Conservation (phyloP, 768 basidiomycete species). For the Rhodosporidiobolus sp. region DNA sequence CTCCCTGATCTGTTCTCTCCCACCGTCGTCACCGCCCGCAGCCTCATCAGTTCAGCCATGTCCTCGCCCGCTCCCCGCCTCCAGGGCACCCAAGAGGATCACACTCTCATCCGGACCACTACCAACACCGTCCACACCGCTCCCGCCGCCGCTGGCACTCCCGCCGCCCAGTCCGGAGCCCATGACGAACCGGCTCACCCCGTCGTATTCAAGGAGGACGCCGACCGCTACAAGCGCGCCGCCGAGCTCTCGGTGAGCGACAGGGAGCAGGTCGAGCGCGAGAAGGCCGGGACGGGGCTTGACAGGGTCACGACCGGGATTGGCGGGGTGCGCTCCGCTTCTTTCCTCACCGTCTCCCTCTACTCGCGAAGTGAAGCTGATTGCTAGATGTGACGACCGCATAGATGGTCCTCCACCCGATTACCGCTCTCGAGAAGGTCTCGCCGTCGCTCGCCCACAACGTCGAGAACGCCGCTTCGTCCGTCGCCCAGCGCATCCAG, state of each 20-base stretch:
- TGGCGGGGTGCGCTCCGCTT: conserved; percentile 2
- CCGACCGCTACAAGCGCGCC: not conserved
- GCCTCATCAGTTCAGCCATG: no score
- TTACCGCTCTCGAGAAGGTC: conserved; percentile 9
- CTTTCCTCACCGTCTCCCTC: not conserved
- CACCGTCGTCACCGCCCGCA: no score
- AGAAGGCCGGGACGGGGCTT: not conserved
- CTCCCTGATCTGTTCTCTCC: no score
- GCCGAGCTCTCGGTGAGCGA: not conserved
- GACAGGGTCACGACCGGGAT: not conserved
- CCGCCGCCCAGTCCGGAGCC: not conserved
- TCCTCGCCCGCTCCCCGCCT: not conserved
- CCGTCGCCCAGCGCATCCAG: not conserved
- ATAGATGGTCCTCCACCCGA: conserved; percentile 8
- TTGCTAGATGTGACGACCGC: rapidly evolving
- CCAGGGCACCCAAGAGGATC: not conserved
- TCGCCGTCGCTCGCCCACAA: conserved; percentile 4
- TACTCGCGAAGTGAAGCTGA: not conserved
- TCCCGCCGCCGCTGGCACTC: no score
- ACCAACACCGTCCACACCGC: not conserved
- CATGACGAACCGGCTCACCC: not conserved
- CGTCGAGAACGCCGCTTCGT: not conserved
- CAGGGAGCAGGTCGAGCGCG: not conserved
- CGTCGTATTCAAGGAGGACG: not conserved
- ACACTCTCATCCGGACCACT: not conserved